Base-by-base conservation (phyloP, 805 yeast genomes). In the Suhomyces faveliae region DNA sequence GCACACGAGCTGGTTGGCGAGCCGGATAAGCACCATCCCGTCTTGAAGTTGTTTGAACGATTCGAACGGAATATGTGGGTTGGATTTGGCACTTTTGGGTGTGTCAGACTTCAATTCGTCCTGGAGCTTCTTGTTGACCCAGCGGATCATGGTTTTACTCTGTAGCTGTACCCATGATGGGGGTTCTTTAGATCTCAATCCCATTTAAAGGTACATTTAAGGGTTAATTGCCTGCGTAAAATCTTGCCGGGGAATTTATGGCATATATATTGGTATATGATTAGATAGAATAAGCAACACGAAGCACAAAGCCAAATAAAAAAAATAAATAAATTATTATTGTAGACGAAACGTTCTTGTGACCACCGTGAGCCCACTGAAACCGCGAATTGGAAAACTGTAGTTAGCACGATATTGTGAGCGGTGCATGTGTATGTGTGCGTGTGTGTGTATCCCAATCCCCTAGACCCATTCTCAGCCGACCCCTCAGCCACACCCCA, bases 81-180 rank as follows among this genome's bases (percentile, higher is more conserved):
- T 7, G 24, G 40, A 21, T 13, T n/a, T 27, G 30, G 30, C 30
- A 27, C 21, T 9, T 37, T 57, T 39, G 41, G 41, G 40, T 12
- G 40, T 13, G 22, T 29, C 45, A 38, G 38, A 27, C 8, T 22
- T 49, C 25, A 21, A 37, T 21, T 29, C 49, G 1, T 59, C 49
- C 19, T 55, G 56, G 17, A 75, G 51, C 52, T 75, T 76, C 27
- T 69, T 52, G 51, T 74, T 74, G 37, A 78, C 60, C 83, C 83
- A 79, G 48, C 79, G 61, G 15, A 72, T 53, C 68, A 78, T 73
- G n/a, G 80, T 73, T 53, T 70, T 71, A 40, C 76, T 70, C 57
- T 79, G 83, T 27, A 68, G 60, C 19, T 59, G 53, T 15, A 72
- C 68, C 82, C 83, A 78, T 10, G 50, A 42, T 11, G 50, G 50